Base-by-base conservation (phyloP, 371 early-diverging fungal genomes). In the Phascolomyces articulosus region DNA sequence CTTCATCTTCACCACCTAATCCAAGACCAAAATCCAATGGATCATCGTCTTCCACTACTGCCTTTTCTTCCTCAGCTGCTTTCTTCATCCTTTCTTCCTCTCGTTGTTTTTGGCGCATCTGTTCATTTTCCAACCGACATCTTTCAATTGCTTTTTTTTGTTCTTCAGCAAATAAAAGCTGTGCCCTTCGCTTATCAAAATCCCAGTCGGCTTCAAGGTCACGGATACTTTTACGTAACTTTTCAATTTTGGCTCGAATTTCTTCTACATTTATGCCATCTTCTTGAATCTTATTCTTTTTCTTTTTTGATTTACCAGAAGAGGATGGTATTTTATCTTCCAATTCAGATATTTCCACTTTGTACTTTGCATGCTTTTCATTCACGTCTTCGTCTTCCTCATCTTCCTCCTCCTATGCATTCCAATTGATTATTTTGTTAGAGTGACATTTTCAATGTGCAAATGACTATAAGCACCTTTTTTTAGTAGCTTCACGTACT, bases 201-300 rank as follows among this genome's bases (percentile, higher is more conserved):
- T 80, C 80, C 74, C 82, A 80, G 58, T 83, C 82, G 20, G 70
- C 67, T 55, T 86, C 87, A 20, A 84, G 59, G 24, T 77, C 77
- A 15, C 66, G 68, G 47, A 86, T 34, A 2, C 62, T 67, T 28
- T 79, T 72, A 20, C 89, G 83, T n/a, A 87, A 23, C 10, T 76
- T 69, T 4, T 74, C 74, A 16, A 86, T 74, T 7, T 74, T 74
- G 18, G 79, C 73, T 21, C 75, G 75, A 16, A 85, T 54, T n/a
- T 58, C 29, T 26, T 51, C 53, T 1, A 64, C 16, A 41, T 75
- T 70, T 26, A 48, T 60, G 1, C 24, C 53, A 9, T 67, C 23
- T 11, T 65, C 23, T 20, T 15, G n/a, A 4, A 58, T 10, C 3
- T 58, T 55, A n/a, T 69, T 65, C 59, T 85, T 78, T 20, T 79